Conservation (phyloP, 345 rosid species). For the Gossypium rotundifolium region DNA sequence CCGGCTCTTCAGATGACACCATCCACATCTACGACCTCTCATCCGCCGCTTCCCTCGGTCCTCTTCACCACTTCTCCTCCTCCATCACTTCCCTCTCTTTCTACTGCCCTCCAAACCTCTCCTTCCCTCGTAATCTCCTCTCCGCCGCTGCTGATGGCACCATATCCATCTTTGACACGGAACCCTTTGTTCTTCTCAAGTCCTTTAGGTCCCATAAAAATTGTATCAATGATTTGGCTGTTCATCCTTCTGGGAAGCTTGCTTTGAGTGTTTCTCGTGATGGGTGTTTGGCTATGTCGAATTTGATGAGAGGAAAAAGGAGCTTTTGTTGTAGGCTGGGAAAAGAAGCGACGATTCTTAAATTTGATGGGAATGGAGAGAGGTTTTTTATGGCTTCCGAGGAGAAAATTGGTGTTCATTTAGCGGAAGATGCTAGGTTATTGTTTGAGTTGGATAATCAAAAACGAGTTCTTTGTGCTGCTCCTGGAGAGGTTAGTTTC, state of each 20-base stretch:
- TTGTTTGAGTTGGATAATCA: conserved; percentile 48
- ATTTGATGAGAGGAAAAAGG: conserved; percentile 83
- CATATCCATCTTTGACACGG: conserved; percentile 74
- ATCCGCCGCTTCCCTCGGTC: conserved; percentile 75
- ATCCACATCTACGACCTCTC: conserved; percentile 83
- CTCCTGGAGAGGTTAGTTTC: conserved; percentile 67
- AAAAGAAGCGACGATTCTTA: conserved; percentile 61
- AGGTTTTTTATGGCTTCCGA: conserved; percentile 66
- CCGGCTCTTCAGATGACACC: conserved; percentile 78
- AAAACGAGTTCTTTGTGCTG: conserved; percentile 70
- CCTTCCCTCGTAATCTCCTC: conserved; percentile 83
- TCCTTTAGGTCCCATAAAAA: conserved; percentile 60
- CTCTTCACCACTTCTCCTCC: conserved; percentile 63
- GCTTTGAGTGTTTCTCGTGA: conserved; percentile 78
- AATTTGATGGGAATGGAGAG: conserved; percentile 54
- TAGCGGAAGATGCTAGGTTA: conserved; percentile 81
- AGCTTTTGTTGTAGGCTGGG: conserved; percentile 68
- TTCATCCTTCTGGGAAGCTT: conserved; percentile 80
- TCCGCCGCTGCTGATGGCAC: conserved; percentile 82
- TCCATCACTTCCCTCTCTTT: conserved; percentile 73
- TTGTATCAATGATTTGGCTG: conserved; percentile 59
- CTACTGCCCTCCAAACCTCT: conserved; percentile 61
- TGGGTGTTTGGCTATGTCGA: conserved; percentile 78
- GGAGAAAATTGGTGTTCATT: conserved; percentile 60
- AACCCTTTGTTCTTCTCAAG: conserved; percentile 76